phyloP scores from a whole-genome alignment of 1,139 yeast species.

The Candida anutae region DNA sequence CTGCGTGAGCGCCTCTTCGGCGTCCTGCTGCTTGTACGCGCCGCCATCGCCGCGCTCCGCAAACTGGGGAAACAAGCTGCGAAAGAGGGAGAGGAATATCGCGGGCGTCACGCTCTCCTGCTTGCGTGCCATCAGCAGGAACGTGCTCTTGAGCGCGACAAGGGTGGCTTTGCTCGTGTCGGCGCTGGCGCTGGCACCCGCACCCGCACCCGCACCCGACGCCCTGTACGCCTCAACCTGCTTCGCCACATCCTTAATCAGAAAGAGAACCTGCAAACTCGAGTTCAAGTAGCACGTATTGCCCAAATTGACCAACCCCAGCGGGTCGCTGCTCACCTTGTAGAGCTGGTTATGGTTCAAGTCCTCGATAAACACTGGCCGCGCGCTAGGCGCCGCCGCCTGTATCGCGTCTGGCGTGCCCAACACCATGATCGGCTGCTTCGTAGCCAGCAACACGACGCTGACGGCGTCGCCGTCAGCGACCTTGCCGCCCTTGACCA shows the following conservation, averaged over 20 bases:
- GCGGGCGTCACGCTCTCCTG: constrained; percentile 41
- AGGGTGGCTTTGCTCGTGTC: constrained; percentile 35
- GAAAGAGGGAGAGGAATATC: constrained; percentile 53
- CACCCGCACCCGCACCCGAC: background rate
- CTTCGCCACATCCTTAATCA: constrained; percentile 51
- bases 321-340: constrained; percentile 47
- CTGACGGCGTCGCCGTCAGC: constrained; percentile 54
- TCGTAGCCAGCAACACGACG: constrained; percentile 49
- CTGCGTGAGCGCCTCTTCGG: constrained; percentile 91
- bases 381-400: constrained; percentile 51
- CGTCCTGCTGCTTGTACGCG: constrained; percentile 88
- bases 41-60: constrained; percentile 70
- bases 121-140: constrained; percentile 39
- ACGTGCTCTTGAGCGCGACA: constrained; percentile 32
- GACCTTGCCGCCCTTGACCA: constrained; percentile 84
- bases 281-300: constrained; percentile 94
- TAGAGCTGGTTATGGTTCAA: constrained; percentile 38
- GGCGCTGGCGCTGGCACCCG: background rate
- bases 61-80: constrained; percentile 78
- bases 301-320: constrained; percentile 83
- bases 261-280: constrained; percentile 71
- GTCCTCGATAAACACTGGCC: constrained; percentile 64
- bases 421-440: constrained; percentile 74
- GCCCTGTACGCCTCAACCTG: constrained; percentile 14
- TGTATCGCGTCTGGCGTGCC: constrained; percentile 79